phyloP scores from a whole-genome alignment of 2,329 filamentous ascomycete species.

The Phyllosticta paracitricarpa region DNA sequence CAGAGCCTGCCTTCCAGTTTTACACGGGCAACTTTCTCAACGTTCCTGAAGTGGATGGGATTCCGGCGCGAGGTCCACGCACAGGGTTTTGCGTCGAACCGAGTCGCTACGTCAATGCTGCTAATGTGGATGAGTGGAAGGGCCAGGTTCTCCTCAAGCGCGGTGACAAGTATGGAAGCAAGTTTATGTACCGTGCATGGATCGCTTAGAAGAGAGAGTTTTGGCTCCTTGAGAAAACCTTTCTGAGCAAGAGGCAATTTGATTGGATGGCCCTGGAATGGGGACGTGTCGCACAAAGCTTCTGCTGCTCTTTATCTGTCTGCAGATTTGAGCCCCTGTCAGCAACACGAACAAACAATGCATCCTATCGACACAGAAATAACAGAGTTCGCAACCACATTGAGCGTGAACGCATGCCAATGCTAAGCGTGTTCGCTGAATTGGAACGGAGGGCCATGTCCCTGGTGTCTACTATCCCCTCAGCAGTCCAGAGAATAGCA shows the following conservation, averaged over 20 bases:
- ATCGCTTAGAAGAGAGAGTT: background rate
- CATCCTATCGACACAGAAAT: background rate
- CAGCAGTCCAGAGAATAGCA: background rate
- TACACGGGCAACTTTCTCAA: constrained; percentile 84
- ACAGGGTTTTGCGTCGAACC: constrained; percentile 89
- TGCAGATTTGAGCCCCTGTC: background rate
- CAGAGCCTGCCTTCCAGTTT: constrained; percentile 94
- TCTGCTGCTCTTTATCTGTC: background rate
- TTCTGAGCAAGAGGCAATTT: background rate
- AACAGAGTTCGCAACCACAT: background rate
- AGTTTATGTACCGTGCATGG: constrained; percentile 81
- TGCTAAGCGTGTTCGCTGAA: background rate
- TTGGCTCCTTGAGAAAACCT: background rate
- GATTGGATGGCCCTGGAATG: background rate
- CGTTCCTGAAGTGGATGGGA: constrained; percentile 52
- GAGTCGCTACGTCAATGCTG: constrained; percentile 79
- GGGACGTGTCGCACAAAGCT: background rate
- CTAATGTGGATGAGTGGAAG: constrained; percentile 73
- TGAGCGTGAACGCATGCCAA: background rate
- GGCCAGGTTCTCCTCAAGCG: constrained; percentile 71
- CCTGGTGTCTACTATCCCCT: background rate
- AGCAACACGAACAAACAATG: background rate
- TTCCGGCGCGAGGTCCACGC: constrained; percentile 55
- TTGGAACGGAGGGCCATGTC: background rate
- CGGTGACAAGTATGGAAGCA: constrained; percentile 71